These are phyloP conservation scores for Leccinum obscurum DNA, from an alignment of 768 basidiomycete species.

Conservation along the genomic window DNA sequence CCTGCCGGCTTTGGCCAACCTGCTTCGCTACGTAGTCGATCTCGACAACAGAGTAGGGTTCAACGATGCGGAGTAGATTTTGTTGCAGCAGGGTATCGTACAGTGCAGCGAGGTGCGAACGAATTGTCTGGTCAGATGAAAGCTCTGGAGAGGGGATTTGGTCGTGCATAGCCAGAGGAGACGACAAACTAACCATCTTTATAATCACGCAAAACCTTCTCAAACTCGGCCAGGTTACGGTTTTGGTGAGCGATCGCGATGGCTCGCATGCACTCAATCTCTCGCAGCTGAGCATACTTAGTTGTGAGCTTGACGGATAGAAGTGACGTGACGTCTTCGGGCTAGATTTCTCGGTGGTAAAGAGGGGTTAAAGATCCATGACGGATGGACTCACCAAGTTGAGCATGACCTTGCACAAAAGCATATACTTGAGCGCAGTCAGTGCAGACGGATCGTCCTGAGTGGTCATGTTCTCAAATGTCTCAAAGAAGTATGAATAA, in stretches of 20 bases:
- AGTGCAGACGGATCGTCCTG: constrained; percentile 78
- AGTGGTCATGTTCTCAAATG: constrained; percentile 84
- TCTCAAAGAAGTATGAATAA: constrained; percentile 97
- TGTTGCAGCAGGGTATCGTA: constrained; percentile 97
- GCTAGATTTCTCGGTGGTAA: constrained; percentile 43
- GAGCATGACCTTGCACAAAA: constrained; percentile 97
- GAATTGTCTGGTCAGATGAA: constrained; percentile 92
- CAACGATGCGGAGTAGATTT: constrained; percentile 92
- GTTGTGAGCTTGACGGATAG: constrained; percentile 83
- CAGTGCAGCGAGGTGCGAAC: constrained; percentile 88
- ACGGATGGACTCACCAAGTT: constrained; percentile 63
- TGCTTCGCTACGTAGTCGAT: constrained; percentile 83
- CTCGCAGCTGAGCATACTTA: constrained; percentile 83
- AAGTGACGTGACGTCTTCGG: constrained; percentile 90
- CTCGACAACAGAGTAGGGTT: constrained; percentile 93
- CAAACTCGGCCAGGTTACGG: constrained; percentile 86
- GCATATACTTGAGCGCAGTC: constrained; percentile 94
- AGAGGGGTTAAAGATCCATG: neutral
- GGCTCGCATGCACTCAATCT: constrained; percentile 95
- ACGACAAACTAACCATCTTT: constrained; percentile 56
- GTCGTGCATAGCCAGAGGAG: neutral
- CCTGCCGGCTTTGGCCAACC: constrained; percentile 85
- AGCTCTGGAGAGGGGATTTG: constrained; percentile 58
- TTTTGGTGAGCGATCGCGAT: constrained; percentile 94
- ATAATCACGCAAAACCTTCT: constrained; percentile 84